Evolutionary conservation across 805 yeast genomes (phyloP), one percentile per base, ranked within the genome.

Genomic region (Kluyveromyces aestuarii): DNA sequence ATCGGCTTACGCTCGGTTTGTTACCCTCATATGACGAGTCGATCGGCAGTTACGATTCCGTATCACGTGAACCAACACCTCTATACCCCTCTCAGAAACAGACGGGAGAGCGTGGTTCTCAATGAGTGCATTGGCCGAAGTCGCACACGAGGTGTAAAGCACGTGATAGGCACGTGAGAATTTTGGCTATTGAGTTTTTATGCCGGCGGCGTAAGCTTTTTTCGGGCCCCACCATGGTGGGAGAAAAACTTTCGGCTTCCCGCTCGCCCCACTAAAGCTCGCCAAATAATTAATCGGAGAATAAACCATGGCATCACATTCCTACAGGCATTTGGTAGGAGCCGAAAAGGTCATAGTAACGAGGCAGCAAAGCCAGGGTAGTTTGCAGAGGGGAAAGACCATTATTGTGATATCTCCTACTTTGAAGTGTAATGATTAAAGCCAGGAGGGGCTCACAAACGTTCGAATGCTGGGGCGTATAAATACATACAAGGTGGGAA

Each of bases 1-100:
- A 30, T 30, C 35, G 35, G 14, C 14, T 30, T 11, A 30, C 35
- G 2, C 35, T 30, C 8, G 8, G 14, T 30, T 13, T 21, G 39
- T 35, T 43, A 43, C 45, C 45, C 45, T 43, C 45, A 2, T 43
- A 43, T 21, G 45, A 43, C 13, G 45, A 43, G 27, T 43, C 45
- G n/a, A 10, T 25, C 21, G n/a, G 17, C 38, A 21, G 17, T n/a
- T 43, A 33, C 27, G 39, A n/a, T 10, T 14, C 25, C 2, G 27
- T 21, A 10, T 43, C 45, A 36, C 45, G 45, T 33, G 45, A 33
- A 19, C 45, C 45, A 17, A 33, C 45, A 8, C 45, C 45, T 8
- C 39, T 43, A 19, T 43, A 43, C 39, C 35, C 35, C 35, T 30
- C 7, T 30, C 35, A 10, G 11, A 10, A 3, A 8, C 35, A 30